Conservation (phyloP, 1,284 basidiomycete species). For the Malassezia japonica region DNA sequence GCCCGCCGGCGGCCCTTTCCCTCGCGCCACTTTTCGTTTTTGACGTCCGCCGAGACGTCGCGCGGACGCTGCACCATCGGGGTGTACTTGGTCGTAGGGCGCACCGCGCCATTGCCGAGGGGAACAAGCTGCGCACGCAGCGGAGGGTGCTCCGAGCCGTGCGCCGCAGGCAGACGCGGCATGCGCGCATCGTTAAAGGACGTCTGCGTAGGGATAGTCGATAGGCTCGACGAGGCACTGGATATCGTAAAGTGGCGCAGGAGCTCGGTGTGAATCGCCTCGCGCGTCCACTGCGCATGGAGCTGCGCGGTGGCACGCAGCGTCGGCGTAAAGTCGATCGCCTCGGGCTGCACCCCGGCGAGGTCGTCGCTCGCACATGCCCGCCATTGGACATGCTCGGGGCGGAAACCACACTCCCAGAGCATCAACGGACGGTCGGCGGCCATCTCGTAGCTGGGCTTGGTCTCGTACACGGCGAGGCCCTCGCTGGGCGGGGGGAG, state of each 20-base stretch:
- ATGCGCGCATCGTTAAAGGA: slow-evolving; percentile 10
- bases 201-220: not conserved
- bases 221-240: not conserved
- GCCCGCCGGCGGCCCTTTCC: slow-evolving; percentile 21
- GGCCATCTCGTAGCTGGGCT: slow-evolving; percentile 88
- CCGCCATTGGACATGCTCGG: slow-evolving; percentile 64
- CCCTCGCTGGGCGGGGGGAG: slow-evolving; percentile 2
- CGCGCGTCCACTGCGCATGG: slow-evolving; percentile 32
- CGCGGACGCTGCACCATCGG: slow-evolving; percentile 16
- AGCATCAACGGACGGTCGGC: slow-evolving; percentile 80
- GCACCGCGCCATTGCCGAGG: slow-evolving; percentile 22
- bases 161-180: not conserved
- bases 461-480: slow-evolving; percentile 48
- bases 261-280: slow-evolving; percentile 28
- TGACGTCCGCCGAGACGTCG: slow-evolving; percentile 18
- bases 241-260: slow-evolving; percentile 35
- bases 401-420: slow-evolving; percentile 76
- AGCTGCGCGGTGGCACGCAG: slow-evolving; percentile 15
- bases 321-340: slow-evolving; percentile 9
- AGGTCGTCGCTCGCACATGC: slow-evolving; percentile 52
- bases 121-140: slow-evolving; percentile 14
- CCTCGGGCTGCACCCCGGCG: slow-evolving; percentile 33
- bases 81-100: slow-evolving; percentile 16
- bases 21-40: slow-evolving; percentile 21
- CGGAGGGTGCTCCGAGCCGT: too few species aligned